Percentiles rank a stretch among this genome's conserved stretches.
phyloP scores from a whole-genome alignment of 2,329 filamentous ascomycete species.

The Fusarium sulawesiense region DNA sequence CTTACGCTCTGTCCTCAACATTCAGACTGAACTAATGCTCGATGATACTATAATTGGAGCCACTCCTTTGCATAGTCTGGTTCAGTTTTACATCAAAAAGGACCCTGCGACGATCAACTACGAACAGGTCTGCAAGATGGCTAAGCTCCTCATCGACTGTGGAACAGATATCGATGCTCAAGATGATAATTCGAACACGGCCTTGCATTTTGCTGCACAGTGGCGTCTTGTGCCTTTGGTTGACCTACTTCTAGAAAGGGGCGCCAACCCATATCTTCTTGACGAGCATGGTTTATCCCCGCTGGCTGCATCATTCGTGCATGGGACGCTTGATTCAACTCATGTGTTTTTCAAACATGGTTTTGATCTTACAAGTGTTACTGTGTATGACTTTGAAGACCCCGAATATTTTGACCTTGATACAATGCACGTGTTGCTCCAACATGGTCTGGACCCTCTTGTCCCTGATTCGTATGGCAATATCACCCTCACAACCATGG shows the following conservation, averaged over 20 bases:
- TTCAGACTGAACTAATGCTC: background rate
- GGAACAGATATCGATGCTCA: slow-evolving; percentile 36
- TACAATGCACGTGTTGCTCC: slow-evolving; percentile 8
- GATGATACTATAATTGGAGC: background rate
- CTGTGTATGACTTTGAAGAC: background rate
- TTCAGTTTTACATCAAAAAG: background rate
- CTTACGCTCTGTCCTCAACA: slow-evolving; percentile 31
- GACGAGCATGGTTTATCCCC: slow-evolving; percentile 17
- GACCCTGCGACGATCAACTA: background rate
- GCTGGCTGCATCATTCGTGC: slow-evolving; percentile 11
- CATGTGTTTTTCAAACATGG: slow-evolving; percentile 27
- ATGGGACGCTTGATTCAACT: background rate
- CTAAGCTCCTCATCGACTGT: slow-evolving; percentile 15
- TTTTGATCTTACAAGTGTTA: slow-evolving; percentile 15
- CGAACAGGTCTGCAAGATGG: slow-evolving; percentile 9
- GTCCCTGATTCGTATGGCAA: background rate
- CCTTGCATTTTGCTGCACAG: slow-evolving; percentile 25
- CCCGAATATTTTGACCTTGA: background rate
- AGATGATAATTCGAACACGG: slow-evolving; percentile 17
- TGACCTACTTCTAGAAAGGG: slow-evolving; percentile 25
- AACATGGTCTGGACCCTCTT: slow-evolving; percentile 31
- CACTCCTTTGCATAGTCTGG: slow-evolving; percentile 32
- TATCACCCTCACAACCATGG: slow-evolving; percentile 11
- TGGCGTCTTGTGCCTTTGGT: background rate
- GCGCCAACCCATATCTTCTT: slow-evolving; percentile 33